Conservation (phyloP, 257 asterid genomes). For the Haberlea rhodopensis region DNA sequence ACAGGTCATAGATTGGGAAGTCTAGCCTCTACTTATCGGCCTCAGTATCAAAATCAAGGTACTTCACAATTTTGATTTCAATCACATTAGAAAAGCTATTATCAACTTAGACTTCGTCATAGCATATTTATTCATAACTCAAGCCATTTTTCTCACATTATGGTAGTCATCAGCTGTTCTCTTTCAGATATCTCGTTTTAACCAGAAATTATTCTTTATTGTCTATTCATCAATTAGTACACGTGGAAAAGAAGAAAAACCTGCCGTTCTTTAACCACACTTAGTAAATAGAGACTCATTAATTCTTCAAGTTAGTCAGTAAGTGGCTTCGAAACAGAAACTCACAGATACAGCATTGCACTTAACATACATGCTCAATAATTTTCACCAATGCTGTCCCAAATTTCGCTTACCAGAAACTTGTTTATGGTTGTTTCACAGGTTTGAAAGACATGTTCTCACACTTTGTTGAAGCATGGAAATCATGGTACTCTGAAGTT, state of each 20-base stretch:
- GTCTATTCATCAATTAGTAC: not conserved
- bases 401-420: slow-evolving; percentile 19
- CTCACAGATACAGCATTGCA: not conserved
- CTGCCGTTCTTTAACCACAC: not conserved
- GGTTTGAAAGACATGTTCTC: slow-evolving; percentile 82
- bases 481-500: slow-evolving; percentile 87
- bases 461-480: slow-evolving; percentile 94
- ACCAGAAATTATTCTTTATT: too few relatives aligned
- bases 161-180: too few relatives aligned
- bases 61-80: slow-evolving; percentile 4
- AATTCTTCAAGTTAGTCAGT: not conserved
- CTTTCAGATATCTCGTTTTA: too few relatives aligned
- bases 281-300: not conserved
- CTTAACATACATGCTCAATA: not conserved
- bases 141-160: too few relatives aligned
- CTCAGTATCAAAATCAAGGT: slow-evolving; percentile 95
- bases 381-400: slow-evolving; percentile 4
- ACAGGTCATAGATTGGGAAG: slow-evolving; percentile 62
- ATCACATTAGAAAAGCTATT: not conserved
- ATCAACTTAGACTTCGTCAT: too few relatives aligned
- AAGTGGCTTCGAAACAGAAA: not conserved
- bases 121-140: too few relatives aligned
- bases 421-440: slow-evolving; percentile 39
- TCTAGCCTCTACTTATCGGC: slow-evolving; percentile 67
- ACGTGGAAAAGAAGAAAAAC: not conserved